Conservation (phyloP, 2,329 filamentous ascomycete genomes). For the Penicillium sclerotiorum region DNA sequence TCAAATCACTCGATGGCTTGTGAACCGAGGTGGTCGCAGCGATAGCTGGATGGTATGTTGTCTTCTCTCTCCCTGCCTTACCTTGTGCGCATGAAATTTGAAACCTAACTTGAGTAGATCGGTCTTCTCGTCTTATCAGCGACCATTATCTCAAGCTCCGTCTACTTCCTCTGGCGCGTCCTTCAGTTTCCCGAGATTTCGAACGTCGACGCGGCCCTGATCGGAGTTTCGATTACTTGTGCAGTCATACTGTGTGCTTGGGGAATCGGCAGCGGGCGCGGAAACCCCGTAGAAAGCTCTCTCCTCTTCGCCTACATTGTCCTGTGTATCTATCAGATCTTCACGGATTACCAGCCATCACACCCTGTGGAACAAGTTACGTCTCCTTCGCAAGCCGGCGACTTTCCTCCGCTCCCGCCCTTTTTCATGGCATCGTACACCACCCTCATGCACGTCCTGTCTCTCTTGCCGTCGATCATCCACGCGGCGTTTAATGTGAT, state of each 20-base stretch:
- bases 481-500: slow-evolving; percentile 84
- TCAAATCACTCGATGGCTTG: slow-evolving; percentile 91
- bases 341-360: slow-evolving; percentile 93
- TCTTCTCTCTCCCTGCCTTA: not conserved
- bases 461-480: slow-evolving; percentile 78
- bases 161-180: slow-evolving; percentile 96
- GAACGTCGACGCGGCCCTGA: slow-evolving; percentile 88
- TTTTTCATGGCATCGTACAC: slow-evolving; percentile 99
- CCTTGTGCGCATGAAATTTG: slow-evolving; percentile 4
- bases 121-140: slow-evolving; percentile 83
- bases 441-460: slow-evolving; percentile 80
- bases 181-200: slow-evolving; percentile 90
- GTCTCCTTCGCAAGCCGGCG: slow-evolving; percentile 60
- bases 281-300: slow-evolving; percentile 93
- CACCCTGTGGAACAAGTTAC: slow-evolving; percentile 59
- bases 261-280: slow-evolving; percentile 89
- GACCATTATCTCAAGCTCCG: slow-evolving; percentile 86
- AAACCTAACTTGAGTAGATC: slow-evolving; percentile 61
- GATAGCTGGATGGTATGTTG: slow-evolving; percentile 90
- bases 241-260: slow-evolving; percentile 90
- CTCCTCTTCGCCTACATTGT: slow-evolving; percentile 95
- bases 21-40: slow-evolving; percentile 82
- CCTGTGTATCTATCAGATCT: slow-evolving; percentile 99
- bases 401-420: slow-evolving; percentile 92
- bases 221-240: slow-evolving; percentile 89